Evolutionary conservation across 2,329 filamentous ascomycete species (phyloP), one percentile per base, ranked within the genome.

Genomic region (Magnaporthiopsis incrustans): DNA sequence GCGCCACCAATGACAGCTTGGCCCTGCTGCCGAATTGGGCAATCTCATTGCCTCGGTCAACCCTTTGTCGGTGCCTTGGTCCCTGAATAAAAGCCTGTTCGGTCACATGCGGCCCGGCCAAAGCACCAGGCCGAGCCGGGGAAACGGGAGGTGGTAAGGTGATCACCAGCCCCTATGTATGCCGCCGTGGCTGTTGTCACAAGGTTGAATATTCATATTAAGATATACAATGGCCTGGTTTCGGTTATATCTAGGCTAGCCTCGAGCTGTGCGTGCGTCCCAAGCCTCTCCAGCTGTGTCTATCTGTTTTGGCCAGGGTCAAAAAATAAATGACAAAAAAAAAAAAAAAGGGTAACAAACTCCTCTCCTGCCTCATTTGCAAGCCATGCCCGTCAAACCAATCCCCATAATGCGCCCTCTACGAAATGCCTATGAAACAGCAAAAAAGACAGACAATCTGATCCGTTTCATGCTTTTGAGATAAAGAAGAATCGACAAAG

Each of bases 21-120:
- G 32, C 26, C 26, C 58, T n/a, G 32, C 27, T 32, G 26, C 58
- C 58, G 27, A 60, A 58, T 60, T 35, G 58, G 58, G 58, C 32
- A 60, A 60, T 60, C 32, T 14, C 10, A 60, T 22, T 60, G 58
- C 58, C 58, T 60, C 58, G 58, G 58, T 27, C 30, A 27, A 53
- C 8, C 44, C 14, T 18, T 53, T 53, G 44, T 10, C 44, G 7
- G 18, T 53, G 22, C 7, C 8, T 5, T 22, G 6, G 5, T 50
- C 5, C 5, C 38, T 15, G 4, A 44, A 44, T 6, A 7, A 50
- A 18, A 15, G 44, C 44, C 44, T 53, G 44, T 53, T n/a, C n/a
- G 22, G 44, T 53, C 44, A 53, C 44, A 53, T 53, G 44, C 44
- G 44, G 7, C 44, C 44, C 44, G 8, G 44, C 22, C 22, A 25